These are phyloP conservation scores for Candolleomyces aberdarensis DNA, from an alignment of 768 basidiomycete species.

Conservation along the genomic window DNA sequence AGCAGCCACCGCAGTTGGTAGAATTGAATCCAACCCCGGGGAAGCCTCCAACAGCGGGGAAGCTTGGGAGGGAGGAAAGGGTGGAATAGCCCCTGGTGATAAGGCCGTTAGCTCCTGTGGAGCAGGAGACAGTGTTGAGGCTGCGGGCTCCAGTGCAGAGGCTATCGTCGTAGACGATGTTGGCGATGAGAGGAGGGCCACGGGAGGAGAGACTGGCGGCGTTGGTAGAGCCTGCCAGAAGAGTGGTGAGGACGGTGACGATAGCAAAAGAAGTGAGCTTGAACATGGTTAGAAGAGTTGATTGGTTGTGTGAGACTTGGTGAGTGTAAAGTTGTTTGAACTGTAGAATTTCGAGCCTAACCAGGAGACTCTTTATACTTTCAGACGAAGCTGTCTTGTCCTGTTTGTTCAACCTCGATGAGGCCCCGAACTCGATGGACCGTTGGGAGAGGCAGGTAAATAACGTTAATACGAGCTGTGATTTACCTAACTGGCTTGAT, in stretches of 20 bases:
- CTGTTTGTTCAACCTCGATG: too few species aligned
- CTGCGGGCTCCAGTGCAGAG: constrained; percentile 16
- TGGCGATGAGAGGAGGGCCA: constrained; percentile 12
- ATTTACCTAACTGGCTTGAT: too few species aligned
- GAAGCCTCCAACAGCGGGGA: constrained; percentile 58
- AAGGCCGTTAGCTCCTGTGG: constrained; percentile 49
- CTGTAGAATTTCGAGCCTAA: too few species aligned
- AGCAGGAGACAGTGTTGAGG: constrained; percentile 41
- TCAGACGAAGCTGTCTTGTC: too few species aligned
- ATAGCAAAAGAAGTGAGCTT: neutral
- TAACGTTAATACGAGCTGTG: too few species aligned
- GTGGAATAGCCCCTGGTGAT: constrained; percentile 41
- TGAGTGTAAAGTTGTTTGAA: too few species aligned
- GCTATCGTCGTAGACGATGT: constrained; percentile 47
- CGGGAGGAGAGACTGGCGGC: constrained; percentile 15
- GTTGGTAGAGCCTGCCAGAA: constrained; percentile 28
- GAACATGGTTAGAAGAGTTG: neutral
- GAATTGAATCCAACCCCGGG: constrained; percentile 52
- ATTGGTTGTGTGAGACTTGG: too few species aligned
- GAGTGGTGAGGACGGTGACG: neutral
- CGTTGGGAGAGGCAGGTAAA: too few species aligned
- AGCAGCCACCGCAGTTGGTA: constrained; percentile 55
- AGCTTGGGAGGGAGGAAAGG: constrained; percentile 49
- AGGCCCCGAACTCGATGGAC: too few species aligned
- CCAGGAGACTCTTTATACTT: too few species aligned